Percentiles rank a stretch among this genome's conserved stretches.
phyloP scores from a whole-genome alignment of 2,329 filamentous ascomycete species.

The Xylariaceae sp. region DNA sequence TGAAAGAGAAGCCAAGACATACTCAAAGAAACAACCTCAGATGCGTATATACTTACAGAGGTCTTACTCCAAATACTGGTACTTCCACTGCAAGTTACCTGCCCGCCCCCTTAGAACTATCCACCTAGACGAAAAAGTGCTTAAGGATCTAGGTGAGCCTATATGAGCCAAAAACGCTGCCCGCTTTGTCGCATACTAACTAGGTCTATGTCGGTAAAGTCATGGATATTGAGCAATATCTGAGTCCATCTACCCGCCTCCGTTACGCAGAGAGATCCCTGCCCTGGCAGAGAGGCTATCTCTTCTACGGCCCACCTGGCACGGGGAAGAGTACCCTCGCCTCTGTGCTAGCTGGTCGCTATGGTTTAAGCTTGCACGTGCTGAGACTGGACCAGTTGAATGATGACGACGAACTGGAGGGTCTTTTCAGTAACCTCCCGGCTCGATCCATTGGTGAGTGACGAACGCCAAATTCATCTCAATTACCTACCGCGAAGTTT shows the following conservation, averaged over 20 bases:
- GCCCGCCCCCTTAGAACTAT: conserved; percentile 35
- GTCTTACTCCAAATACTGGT: conserved; percentile 25
- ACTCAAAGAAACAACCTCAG: conserved; percentile 32
- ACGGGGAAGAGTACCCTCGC: conserved; percentile 74
- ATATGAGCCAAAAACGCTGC: not conserved
- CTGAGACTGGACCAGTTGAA: conserved; percentile 51
- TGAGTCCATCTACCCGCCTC: conserved; percentile 45
- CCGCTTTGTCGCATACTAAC: not conserved
- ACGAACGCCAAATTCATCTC: not conserved
- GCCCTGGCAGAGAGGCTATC: conserved; percentile 70
- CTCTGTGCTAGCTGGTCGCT: conserved; percentile 65
- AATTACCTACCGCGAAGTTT: not conserved
- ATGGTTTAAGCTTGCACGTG: conserved; percentile 73
- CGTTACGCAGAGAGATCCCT: conserved; percentile 74
- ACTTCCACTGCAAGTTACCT: conserved; percentile 35
- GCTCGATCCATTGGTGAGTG: conserved; percentile 14
- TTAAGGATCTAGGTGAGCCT: conserved; percentile 52
- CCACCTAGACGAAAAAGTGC: conserved; percentile 40
- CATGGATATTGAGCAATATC: conserved; percentile 66
- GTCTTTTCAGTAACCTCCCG: conserved; percentile 24
- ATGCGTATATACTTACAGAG: not conserved
- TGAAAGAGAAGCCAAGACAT: conserved; percentile 36
- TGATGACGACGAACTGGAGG: not conserved
- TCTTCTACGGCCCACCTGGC: conserved; percentile 70
- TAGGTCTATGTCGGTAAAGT: conserved; percentile 29